These are phyloP conservation scores for Platanus orientalis DNA, from an alignment of 164 flowering plant genomes.

Conservation along the genomic window DNA sequence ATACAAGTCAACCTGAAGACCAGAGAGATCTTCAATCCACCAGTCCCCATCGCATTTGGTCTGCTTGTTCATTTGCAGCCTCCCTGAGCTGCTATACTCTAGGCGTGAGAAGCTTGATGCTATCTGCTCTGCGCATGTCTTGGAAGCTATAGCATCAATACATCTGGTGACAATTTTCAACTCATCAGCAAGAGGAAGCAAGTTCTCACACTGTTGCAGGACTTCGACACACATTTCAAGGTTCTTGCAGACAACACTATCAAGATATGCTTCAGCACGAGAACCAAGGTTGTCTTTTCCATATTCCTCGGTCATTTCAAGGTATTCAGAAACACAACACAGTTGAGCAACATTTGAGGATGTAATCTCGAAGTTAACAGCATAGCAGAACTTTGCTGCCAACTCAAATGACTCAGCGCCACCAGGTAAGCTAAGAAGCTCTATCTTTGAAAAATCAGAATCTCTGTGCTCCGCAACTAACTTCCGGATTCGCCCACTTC, in stretches of 20 bases:
- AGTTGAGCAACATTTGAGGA: constrained; percentile 77
- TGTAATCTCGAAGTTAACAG: constrained; percentile 84
- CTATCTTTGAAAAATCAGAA: constrained; percentile 53
- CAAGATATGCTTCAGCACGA: constrained; percentile 74
- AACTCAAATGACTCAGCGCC: constrained; percentile 84
- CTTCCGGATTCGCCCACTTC: constrained; percentile 74
- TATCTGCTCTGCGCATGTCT: constrained; percentile 84
- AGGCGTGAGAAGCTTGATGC: constrained; percentile 86
- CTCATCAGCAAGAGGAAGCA: constrained; percentile 90
- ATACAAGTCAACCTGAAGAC: constrained; percentile 72
- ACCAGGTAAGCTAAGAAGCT: constrained; percentile 75
- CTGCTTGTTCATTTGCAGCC: constrained; percentile 71
- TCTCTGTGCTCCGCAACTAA: constrained; percentile 65
- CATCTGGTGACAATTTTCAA: constrained; percentile 64
- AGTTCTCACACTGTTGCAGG: constrained; percentile 65
- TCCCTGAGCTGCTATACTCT: constrained; percentile 87
- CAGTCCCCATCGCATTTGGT: constrained; percentile 71
- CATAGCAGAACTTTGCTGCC: constrained; percentile 91
- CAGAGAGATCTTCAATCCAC: constrained; percentile 91
- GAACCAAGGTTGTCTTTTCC: constrained; percentile 69
- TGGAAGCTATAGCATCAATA: constrained; percentile 85
- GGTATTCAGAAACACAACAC: constrained; percentile 75
- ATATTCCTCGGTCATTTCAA: constrained; percentile 87
- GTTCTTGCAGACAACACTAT: constrained; percentile 61
- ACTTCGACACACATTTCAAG: constrained; percentile 77